Conservation (phyloP, 1,139 yeast species). For the Schwanniomyces etchellsii region DNA sequence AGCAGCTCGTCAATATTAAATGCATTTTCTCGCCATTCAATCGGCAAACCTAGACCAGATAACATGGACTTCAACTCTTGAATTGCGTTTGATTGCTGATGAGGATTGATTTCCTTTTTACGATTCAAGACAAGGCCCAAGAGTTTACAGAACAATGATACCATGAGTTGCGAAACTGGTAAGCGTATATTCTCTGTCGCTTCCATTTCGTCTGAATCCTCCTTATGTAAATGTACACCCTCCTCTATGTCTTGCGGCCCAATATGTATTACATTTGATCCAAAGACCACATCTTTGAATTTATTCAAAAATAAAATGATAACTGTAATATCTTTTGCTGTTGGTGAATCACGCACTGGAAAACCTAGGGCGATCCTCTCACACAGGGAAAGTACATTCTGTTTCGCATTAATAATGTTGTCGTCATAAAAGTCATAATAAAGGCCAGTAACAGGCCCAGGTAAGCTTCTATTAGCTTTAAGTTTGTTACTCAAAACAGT, state of each 20-base stretch:
- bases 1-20: slow-evolving; percentile 28
- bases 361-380: slow-evolving; percentile 29
- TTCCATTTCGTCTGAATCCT: not conserved
- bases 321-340: slow-evolving; percentile 40
- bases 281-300: slow-evolving; percentile 26
- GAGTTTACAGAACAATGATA: slow-evolving; percentile 27
- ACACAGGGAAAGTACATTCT: slow-evolving; percentile 13
- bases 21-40: slow-evolving; percentile 41
- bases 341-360: slow-evolving; percentile 25
- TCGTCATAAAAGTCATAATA: slow-evolving; percentile 37
- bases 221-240: not conserved
- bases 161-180: slow-evolving; percentile 29
- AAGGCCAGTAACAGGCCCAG: slow-evolving; percentile 36
- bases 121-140: slow-evolving; percentile 37
- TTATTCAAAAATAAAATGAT: slow-evolving; percentile 40
- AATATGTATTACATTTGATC: slow-evolving; percentile 18
- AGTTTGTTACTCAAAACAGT: slow-evolving; percentile 25
- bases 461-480: slow-evolving; percentile 30
- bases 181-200: slow-evolving; percentile 8
- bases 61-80: slow-evolving; percentile 35
- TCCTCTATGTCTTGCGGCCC: slow-evolving; percentile 46
- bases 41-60: slow-evolving; percentile 34
- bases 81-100: slow-evolving; percentile 27
- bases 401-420: slow-evolving; percentile 18
- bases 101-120: slow-evolving; percentile 24